Evolutionary conservation across 1,284 basidiomycete species (phyloP), one percentile per base, ranked within the genome.

Genomic region (Apiotrichum sp.): DNA sequence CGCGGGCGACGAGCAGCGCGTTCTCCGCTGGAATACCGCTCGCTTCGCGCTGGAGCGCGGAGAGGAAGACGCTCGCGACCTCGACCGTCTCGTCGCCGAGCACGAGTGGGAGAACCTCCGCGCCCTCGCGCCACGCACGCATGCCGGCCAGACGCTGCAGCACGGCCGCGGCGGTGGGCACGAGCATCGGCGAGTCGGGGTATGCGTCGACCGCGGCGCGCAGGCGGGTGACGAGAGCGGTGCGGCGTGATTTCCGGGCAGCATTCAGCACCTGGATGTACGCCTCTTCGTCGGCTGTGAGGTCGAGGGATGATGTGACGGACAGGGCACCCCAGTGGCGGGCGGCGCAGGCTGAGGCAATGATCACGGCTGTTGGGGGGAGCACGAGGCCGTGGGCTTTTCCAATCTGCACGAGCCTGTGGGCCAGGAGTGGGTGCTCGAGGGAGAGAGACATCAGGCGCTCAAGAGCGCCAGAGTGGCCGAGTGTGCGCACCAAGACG

Each of bases 281-380:
- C 6, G 40, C 50, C 31, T 32, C 10, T 31, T 53, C 48, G 14
- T n/a, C 44, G 3, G 32, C n/a, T 11, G 11, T 16, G 2, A 38
- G 32, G 3, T 35, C 8, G 40, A 16, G 9, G 29, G 46, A 5
- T 22, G 40, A 9, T 7, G 33, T 33, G 32, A 16, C 47, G 1
- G 51, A 16, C 14, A 61, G 54, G 3, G 53, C 51, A n/a, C 55
- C 56, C 59, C 59, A 61, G 45, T 56, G 47, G 0, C 54, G 47
- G 0, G 46, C 50, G 3, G 59, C 53, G 43, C 59, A 61, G 4
- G 53, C 34, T 9, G 59, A 50, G 2, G 59, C 59, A 13, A 56
- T 29, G 11, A 49, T 52, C 2, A 56, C 39, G 7, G 36, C 54
- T 1, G 38, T 29, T 1, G 40, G 13, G 3, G 52, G 51, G 3